These are phyloP conservation scores for Acorus calamus DNA, from an alignment of 106 monocot species.

Conservation along the genomic window DNA sequence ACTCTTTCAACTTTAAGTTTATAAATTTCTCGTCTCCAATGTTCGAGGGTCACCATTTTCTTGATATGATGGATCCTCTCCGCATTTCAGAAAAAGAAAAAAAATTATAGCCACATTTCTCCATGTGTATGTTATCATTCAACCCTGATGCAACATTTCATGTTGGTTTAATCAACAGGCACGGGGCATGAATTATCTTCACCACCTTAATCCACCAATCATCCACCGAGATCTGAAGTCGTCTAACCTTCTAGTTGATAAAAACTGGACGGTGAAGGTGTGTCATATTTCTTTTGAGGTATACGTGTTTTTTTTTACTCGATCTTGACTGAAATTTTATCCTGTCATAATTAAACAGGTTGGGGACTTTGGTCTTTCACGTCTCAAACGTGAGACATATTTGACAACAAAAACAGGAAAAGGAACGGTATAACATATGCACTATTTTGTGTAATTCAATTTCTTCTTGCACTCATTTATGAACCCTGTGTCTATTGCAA, in stretches of 20 bases:
- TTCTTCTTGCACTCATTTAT: neutral
- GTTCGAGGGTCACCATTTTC: too few relatives aligned
- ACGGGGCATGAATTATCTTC: constrained; percentile 99
- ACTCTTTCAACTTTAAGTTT: too few relatives aligned
- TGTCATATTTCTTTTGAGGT: constrained; percentile 3
- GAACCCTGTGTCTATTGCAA: neutral
- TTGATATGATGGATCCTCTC: too few relatives aligned
- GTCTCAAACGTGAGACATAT: constrained; percentile 80
- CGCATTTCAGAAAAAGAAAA: too few relatives aligned
- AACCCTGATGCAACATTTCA: too few relatives aligned
- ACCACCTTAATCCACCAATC: constrained; percentile 90
- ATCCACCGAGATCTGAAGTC: constrained; percentile 98
- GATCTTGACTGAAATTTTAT: neutral
- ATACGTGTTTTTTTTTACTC: neutral
- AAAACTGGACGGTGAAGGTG: constrained; percentile 99
- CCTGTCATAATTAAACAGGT: constrained; percentile 32
- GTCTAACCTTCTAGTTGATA: constrained; percentile 95
- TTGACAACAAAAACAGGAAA: constrained; percentile 83
- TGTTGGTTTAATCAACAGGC: constrained; percentile 26
- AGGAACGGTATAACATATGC: constrained; percentile 59
- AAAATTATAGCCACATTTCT: too few relatives aligned
- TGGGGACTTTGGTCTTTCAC: constrained; percentile 97
- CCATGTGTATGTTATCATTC: too few relatives aligned
- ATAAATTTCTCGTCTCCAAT: too few relatives aligned
- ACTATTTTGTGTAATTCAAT: neutral